These are phyloP conservation scores for Russula olivacea DNA, from an alignment of 768 basidiomycete species.

Conservation along the genomic window DNA sequence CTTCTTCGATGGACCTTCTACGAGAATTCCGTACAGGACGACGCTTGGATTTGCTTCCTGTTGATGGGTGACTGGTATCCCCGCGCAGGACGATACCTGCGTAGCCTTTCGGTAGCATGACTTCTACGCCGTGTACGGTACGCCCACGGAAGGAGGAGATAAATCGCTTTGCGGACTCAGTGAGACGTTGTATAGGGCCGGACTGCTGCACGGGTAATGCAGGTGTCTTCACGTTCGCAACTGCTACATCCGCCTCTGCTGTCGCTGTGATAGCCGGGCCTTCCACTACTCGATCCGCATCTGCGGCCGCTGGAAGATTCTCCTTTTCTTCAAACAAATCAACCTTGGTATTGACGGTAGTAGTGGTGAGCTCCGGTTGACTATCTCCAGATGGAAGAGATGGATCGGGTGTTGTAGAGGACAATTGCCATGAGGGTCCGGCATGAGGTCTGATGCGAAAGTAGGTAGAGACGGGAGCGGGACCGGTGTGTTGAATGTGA, in stretches of 20 bases:
- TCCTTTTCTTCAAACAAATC: neutral
- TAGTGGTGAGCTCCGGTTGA: neutral
- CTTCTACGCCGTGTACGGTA: conserved; percentile 58
- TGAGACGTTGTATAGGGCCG: conserved; percentile 11
- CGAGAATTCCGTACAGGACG: conserved; percentile 28
- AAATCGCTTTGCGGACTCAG: conserved; percentile 35
- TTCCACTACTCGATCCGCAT: neutral
- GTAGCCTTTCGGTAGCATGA: conserved; percentile 62
- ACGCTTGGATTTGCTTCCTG: conserved; percentile 30
- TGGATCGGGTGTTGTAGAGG: conserved; percentile 14
- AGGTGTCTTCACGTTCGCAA: neutral
- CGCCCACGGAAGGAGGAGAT: conserved; percentile 71
- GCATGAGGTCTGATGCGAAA: conserved; percentile 45
- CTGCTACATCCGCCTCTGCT: neutral
- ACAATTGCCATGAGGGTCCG: conserved; percentile 18
- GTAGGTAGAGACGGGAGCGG: conserved; percentile 69
- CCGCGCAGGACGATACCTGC: conserved; percentile 54
- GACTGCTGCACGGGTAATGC: neutral
- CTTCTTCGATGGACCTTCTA: conserved; percentile 30
- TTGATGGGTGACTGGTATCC: conserved; percentile 18
- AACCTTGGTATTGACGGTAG: conserved; percentile 4
- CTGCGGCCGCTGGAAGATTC: neutral
- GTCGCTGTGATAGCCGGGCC: neutral
- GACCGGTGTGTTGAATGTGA: conserved; percentile 62
- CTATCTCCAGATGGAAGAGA: neutral